A percentile compares a stretch with the other conserved stretches of the same genome.
Conservation (phyloP, 2,329 filamentous ascomycete species). For the Rutstroemia sp. region DNA sequence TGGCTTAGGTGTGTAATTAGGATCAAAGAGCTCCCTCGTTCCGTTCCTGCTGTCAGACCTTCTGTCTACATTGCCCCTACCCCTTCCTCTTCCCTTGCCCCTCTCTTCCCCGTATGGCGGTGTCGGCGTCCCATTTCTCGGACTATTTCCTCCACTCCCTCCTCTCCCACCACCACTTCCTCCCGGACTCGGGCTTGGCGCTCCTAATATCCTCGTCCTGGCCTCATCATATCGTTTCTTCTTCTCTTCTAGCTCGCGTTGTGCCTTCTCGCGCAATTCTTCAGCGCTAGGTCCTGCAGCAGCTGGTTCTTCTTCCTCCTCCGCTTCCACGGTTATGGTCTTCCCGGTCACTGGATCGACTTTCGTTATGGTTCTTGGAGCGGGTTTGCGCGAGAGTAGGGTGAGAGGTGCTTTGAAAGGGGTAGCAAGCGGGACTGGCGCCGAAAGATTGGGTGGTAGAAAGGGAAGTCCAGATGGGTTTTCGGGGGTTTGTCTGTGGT, state of each 20-base stretch:
- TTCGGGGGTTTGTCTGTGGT: conserved; percentile 54
- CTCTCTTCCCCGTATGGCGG: conserved; percentile 46
- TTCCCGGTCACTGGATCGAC: conserved; percentile 46
- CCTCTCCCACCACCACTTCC: conserved; percentile 4
- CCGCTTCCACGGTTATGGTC: conserved; percentile 41
- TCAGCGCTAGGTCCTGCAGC: conserved; percentile 61
- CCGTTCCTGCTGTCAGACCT: conserved; percentile 29
- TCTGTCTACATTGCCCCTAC: conserved; percentile 30
- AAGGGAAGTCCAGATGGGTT: conserved; percentile 62
- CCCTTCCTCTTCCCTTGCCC: conserved; percentile 41
- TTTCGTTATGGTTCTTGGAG: conserved; percentile 49
- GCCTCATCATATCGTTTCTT: conserved; percentile 85
- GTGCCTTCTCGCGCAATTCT: conserved; percentile 70
- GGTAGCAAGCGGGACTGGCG: conserved; percentile 47
- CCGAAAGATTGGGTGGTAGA: conserved; percentile 35
- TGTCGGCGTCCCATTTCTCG: conserved; percentile 59
- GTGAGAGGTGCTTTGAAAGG: conserved; percentile 78
- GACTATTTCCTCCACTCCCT: conserved; percentile 30
- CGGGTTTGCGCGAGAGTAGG: conserved; percentile 76
- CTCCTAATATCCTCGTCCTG: conserved; percentile 79
- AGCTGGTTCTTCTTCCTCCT: conserved; percentile 58
- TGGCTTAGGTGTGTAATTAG: conserved; percentile 60
- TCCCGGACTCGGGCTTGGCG: conserved; percentile 40
- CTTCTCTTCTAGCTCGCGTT: conserved; percentile 79
- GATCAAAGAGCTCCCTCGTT: conserved; percentile 66